Evolutionary conservation across 768 basidiomycete genomes (phyloP), one percentile per base, ranked within the genome.

Genomic region (Agaricus bisporus): DNA sequence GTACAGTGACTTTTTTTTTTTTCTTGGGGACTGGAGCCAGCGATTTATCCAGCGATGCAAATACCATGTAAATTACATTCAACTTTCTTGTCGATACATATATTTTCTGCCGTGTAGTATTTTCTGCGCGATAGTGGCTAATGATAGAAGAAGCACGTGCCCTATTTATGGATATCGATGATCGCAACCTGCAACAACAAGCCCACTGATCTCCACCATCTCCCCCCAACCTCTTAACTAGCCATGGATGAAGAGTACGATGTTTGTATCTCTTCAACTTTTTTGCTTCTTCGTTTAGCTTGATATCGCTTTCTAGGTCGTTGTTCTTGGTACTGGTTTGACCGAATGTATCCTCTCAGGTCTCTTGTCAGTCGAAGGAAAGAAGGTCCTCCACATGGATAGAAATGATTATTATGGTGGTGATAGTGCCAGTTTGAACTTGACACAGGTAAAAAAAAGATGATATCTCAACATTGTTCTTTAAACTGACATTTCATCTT

Each of bases 231-330:
- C 56, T 47, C 44, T 29, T 22, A 57, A 45, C 41, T 22, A 52
- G 75, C 64, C 70, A 97, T 99, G 95, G 95, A 99, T 87, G 95
- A 98, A 79, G 88, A 91, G 78, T 98, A 98, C 76, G 95, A 98
- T 71, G 95, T 97, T 69, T 58, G 70, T 64, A 35, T 35, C 32
- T 36, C 17, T 42, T 28, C 54, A 54, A 54, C 29, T 53, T 42
- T 54, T 44, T 28, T 53, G 41, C 52, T 44, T 50, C 51, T 47
- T 50, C 48, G 41, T 55, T 54, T 60, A 65, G 53, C 59, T 51
- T 47, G 41, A 51, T 18, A 28, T 26, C 20, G 28, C 43, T 43
- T 22, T 46, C 35, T 66, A 91, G 88, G 89, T 90, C 70, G 81
- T 92, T 69, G 87, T 94, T 59, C 82, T 98, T 63, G 97, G 97